Evolutionary conservation across 257 asterid genomes (phyloP).

Genomic region (Lantana camara): DNA sequence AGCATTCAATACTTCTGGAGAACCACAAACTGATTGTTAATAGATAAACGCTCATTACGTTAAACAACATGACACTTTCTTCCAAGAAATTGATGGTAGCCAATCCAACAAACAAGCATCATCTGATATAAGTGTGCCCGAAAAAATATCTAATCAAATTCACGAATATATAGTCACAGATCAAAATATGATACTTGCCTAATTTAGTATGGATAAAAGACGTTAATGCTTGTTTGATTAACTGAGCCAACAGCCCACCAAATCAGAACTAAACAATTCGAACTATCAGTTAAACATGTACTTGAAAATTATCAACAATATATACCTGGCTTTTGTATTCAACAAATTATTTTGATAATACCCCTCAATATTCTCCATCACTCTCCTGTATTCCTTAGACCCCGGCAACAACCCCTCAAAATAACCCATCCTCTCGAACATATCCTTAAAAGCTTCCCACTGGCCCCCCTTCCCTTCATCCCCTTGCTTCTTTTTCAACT

Average conservation of each 20-base stretch:
- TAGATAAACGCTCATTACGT: neutral
- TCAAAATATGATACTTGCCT: neutral
- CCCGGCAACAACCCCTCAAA: conserved; percentile 84
- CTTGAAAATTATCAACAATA: neutral
- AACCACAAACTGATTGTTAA: conserved; percentile 6
- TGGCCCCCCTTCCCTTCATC: conserved; percentile 88
- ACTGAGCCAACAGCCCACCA: conserved; percentile 1
- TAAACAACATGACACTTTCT: neutral
- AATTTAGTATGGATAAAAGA: neutral
- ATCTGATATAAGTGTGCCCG: too few relatives aligned
- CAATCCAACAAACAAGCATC: too few relatives aligned
- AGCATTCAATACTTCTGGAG: neutral
- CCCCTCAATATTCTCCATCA: conserved; percentile 76
- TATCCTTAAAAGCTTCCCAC: conserved; percentile 79
- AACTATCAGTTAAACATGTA: neutral
- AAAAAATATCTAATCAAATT: neutral
- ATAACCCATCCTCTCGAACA: conserved; percentile 71
- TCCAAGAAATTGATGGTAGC: neutral
- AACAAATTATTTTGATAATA: conserved; percentile 63
- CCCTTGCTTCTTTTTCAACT: conserved; percentile 71
- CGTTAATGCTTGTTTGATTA: conserved; percentile 4
- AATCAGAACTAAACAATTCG: neutral
- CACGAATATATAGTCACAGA: conserved; percentile 5
- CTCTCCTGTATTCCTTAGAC: conserved; percentile 67
- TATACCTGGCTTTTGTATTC: conserved; percentile 65